Conservation (phyloP, 176 grass and related monocot genomes). For the Bolboschoenus planiculmis region DNA sequence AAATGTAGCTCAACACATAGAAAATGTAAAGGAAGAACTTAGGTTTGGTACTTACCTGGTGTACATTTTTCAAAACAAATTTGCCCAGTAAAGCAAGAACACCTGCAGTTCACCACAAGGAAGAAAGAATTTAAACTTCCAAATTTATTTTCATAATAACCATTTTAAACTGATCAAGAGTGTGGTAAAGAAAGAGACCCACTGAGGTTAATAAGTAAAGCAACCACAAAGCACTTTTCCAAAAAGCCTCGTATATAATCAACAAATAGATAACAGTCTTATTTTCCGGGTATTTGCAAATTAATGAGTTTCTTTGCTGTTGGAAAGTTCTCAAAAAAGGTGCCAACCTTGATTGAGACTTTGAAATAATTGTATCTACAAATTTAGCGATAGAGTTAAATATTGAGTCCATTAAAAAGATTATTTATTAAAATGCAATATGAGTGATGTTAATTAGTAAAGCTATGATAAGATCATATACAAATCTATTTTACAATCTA, state of each 20-base stretch:
- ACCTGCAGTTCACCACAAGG: constrained; percentile 34
- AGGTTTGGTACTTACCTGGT: constrained; percentile 40
- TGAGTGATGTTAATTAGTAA: neutral
- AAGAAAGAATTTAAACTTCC: neutral
- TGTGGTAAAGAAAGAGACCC: no score
- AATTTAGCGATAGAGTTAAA: neutral
- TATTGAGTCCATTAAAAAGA: no score
- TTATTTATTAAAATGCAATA: neutral
- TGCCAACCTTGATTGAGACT: neutral
- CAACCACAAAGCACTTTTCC: no score
- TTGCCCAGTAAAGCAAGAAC: constrained; percentile 45
- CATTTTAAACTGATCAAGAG: no score
- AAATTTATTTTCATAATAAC: no score
- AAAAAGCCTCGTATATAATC: no score
- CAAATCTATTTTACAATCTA: neutral
- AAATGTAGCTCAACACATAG: neutral
- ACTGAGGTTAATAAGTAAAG: no score
- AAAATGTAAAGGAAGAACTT: neutral
- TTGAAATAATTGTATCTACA: neutral
- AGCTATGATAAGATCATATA: no score
- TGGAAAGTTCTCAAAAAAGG: neutral
- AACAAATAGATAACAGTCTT: neutral
- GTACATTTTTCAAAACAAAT: constrained; percentile 71
- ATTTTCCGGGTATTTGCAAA: neutral
- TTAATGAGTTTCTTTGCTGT: neutral